phyloP scores from a whole-genome alignment of 2,329 filamentous ascomycete species.

The Cryphonectria parasitica region DNA sequence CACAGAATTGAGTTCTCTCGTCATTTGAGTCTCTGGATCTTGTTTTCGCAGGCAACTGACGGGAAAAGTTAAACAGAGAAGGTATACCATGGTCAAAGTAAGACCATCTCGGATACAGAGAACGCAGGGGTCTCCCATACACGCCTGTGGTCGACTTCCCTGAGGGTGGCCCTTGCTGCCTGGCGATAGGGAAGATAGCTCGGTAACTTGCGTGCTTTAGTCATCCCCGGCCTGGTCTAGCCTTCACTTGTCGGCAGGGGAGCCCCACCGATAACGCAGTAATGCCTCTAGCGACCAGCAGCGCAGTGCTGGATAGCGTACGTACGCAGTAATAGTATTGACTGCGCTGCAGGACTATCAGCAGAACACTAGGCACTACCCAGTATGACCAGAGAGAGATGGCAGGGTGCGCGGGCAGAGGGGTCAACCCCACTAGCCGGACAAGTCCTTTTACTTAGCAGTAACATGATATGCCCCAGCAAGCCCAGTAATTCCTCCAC shows the following conservation, averaged over 20 bases:
- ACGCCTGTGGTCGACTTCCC: background rate
- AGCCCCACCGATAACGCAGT: slow-evolving; percentile 18
- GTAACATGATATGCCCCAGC: slow-evolving; percentile 4
- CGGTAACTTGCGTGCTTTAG: background rate
- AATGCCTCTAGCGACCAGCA: slow-evolving; percentile 4
- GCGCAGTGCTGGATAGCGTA: background rate
- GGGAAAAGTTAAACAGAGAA: background rate
- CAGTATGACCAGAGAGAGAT: background rate
- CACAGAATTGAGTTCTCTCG: background rate
- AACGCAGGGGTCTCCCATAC: background rate
- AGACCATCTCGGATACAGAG: background rate
- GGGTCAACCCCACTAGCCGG: background rate
- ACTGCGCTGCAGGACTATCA: background rate
- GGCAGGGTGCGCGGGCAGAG: background rate
- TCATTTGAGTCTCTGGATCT: background rate
- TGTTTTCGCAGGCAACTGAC: background rate
- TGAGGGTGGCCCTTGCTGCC: background rate
- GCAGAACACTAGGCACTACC: background rate
- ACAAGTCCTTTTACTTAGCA: background rate
- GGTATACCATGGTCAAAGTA: background rate
- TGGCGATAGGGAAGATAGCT: slow-evolving; percentile 7
- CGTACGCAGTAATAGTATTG: background rate
- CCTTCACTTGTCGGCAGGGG: background rate
- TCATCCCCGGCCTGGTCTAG: background rate
- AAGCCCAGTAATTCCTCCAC: background rate